Conservation (phyloP, 116 monocot species). For the Iris pallida region DNA sequence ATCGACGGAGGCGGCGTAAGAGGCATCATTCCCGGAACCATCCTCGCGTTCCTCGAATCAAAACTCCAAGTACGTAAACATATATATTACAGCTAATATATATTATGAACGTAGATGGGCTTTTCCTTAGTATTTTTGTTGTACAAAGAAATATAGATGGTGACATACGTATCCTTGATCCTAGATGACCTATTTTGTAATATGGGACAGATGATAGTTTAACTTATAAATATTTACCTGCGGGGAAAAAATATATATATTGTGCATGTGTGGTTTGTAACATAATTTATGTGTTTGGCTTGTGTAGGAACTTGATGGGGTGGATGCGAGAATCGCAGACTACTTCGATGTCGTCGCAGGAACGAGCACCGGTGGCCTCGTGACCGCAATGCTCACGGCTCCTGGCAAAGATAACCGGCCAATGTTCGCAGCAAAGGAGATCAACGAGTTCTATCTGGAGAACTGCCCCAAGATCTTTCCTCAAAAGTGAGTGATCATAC, state of each 20-base stretch:
- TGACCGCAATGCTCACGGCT: conserved; percentile 47
- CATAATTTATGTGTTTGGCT: too few species aligned
- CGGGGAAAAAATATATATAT: too few species aligned
- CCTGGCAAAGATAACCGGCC: conserved; percentile 29
- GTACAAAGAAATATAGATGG: too few species aligned
- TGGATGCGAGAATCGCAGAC: conserved; percentile 40
- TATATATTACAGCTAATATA: too few species aligned
- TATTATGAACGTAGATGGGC: too few species aligned
- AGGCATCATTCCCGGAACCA: conserved; percentile 39
- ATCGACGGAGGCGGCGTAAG: conserved; percentile 49
- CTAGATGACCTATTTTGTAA: too few species aligned
- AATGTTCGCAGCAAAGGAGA: conserved; percentile 33
- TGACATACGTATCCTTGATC: too few species aligned
- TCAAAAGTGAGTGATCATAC: neutral
- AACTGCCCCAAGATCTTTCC: conserved; percentile 54
- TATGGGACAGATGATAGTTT: too few species aligned
- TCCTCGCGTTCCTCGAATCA: conserved; percentile 34
- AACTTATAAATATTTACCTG: too few species aligned
- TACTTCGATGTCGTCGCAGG: conserved; percentile 63
- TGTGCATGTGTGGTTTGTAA: too few species aligned
- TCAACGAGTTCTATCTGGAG: conserved; percentile 35
- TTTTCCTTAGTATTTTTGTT: too few species aligned
- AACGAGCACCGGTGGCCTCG: conserved; percentile 58
- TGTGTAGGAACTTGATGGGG: conserved; percentile 5
- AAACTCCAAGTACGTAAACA: conserved; percentile 40